phyloP scores from a whole-genome alignment of 2,329 filamentous ascomycete genomes.

The Aspergillus fijiensis region DNA sequence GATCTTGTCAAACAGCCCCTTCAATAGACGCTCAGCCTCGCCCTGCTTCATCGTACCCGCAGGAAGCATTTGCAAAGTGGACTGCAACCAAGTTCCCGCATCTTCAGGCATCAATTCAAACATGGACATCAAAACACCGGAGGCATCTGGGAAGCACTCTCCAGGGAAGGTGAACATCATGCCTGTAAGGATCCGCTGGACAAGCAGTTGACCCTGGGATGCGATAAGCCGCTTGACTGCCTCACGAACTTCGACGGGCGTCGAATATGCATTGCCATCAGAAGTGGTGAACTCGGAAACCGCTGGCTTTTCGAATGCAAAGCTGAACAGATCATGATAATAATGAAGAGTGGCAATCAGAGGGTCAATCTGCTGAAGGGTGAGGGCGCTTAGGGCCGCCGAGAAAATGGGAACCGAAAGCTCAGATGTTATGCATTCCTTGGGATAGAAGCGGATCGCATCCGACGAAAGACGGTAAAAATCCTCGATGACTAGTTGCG shows the following conservation, averaged over 20 bases:
- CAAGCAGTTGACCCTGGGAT: slow-evolving; percentile 71
- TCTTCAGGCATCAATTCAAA: slow-evolving; percentile 83
- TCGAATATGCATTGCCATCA: slow-evolving; percentile 58
- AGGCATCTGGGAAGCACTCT: slow-evolving; percentile 93
- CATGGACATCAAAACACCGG: slow-evolving; percentile 82
- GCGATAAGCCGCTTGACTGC: slow-evolving; percentile 71
- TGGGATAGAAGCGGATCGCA: slow-evolving; percentile 87
- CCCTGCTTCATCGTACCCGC: slow-evolving; percentile 73
- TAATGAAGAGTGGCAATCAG: slow-evolving; percentile 91
- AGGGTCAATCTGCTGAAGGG: slow-evolving; percentile 86
- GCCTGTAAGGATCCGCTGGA: slow-evolving; percentile 87
- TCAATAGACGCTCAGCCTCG: slow-evolving; percentile 78
- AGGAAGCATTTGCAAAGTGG: slow-evolving; percentile 80
- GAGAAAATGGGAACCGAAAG: slow-evolving; percentile 82
- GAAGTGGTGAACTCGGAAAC: slow-evolving; percentile 59
- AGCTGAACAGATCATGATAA: slow-evolving; percentile 84
- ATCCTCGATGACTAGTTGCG: slow-evolving; percentile 73
- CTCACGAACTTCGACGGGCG: slow-evolving; percentile 67
- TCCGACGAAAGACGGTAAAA: slow-evolving; percentile 94
- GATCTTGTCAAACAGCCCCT: slow-evolving; percentile 76
- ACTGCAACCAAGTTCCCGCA: slow-evolving; percentile 77
- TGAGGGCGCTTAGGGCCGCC: slow-evolving; percentile 81
- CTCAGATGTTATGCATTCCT: slow-evolving; percentile 74
- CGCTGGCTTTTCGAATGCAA: slow-evolving; percentile 71
- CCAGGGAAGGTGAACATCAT: slow-evolving; percentile 99